These are phyloP conservation scores for Neurospora sp. DNA, from an alignment of 495 filamentous ascomycete species.

Conservation along the genomic window DNA sequence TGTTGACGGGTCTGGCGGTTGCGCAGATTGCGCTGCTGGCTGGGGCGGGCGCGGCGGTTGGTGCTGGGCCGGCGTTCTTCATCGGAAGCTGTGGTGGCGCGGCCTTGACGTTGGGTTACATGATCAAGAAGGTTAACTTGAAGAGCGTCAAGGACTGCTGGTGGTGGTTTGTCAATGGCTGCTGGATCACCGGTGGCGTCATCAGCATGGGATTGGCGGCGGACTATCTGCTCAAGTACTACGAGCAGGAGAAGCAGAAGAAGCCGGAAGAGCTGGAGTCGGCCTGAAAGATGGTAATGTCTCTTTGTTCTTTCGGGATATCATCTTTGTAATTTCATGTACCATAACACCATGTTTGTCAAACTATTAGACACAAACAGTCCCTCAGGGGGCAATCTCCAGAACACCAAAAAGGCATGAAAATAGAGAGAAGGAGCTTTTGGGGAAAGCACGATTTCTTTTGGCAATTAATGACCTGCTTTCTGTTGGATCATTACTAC, in stretches of 20 bases:
- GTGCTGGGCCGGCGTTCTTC: conserved; percentile 79
- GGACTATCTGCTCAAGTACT: conserved; percentile 40
- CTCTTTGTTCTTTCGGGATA: not conserved
- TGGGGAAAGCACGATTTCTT: not conserved
- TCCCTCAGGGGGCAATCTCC: not conserved
- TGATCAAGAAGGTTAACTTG: conserved; percentile 83
- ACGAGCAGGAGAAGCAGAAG: conserved; percentile 6
- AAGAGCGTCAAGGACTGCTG: conserved; percentile 81
- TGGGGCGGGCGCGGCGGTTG: conserved; percentile 60
- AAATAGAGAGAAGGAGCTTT: not conserved
- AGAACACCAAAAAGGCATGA: not conserved
- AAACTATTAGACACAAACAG: not conserved
- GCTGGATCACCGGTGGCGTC: conserved; percentile 45
- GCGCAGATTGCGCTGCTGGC: conserved; percentile 72
- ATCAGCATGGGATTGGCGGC: conserved; percentile 40
- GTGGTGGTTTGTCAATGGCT: conserved; percentile 84
- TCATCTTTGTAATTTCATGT: conserved; percentile 6
- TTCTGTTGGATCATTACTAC: conserved; percentile 37
- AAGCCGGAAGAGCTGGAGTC: conserved; percentile 9
- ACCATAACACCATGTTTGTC: conserved; percentile 10
- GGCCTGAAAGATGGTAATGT: conserved; percentile 11
- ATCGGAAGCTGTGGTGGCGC: conserved; percentile 78
- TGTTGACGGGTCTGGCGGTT: conserved; percentile 65
- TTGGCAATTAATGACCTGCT: conserved; percentile 20
- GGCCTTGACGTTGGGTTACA: conserved; percentile 59